phyloP scores from a whole-genome alignment of 139 green algal genomes.

The Tetraselmis striata region DNA sequence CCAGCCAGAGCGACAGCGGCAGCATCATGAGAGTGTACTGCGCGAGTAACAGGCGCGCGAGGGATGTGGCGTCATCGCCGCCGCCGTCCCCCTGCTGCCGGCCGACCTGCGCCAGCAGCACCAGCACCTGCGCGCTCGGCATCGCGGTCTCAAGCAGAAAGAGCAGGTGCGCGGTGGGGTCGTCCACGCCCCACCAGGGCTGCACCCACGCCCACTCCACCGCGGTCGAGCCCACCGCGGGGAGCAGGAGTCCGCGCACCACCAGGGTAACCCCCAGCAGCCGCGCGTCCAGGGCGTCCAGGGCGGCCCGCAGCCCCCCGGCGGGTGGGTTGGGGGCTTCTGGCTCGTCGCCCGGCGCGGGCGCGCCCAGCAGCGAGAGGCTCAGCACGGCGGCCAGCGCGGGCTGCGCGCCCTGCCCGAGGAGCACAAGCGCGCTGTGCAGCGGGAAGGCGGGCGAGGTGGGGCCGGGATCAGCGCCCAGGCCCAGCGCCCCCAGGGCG shows the following conservation, averaged over 20 bases:
- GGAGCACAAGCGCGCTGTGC: not conserved
- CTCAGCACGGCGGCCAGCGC: not conserved
- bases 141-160: not conserved
- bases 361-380: not conserved
- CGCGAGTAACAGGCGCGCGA: not conserved
- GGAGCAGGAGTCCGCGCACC: not conserved
- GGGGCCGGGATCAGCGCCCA: not conserved
- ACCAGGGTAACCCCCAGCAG: not conserved
- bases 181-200: not conserved
- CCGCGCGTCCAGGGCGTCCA: not conserved
- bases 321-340: not conserved
- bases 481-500: not conserved
- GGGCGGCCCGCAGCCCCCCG: no score
- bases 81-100: not conserved
- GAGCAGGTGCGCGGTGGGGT: not conserved
- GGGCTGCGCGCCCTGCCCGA: not conserved
- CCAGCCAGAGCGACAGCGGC: not conserved
- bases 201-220: conserved; percentile 1
- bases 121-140: conserved; percentile 1
- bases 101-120: conserved; percentile 2
- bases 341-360: not conserved
- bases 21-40: not conserved
- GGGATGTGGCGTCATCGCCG: not conserved
- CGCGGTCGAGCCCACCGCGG: not conserved
- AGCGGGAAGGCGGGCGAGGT: not conserved